phyloP scores from a whole-genome alignment of 2,329 filamentous ascomycete species.

The Claviceps sp. region DNA sequence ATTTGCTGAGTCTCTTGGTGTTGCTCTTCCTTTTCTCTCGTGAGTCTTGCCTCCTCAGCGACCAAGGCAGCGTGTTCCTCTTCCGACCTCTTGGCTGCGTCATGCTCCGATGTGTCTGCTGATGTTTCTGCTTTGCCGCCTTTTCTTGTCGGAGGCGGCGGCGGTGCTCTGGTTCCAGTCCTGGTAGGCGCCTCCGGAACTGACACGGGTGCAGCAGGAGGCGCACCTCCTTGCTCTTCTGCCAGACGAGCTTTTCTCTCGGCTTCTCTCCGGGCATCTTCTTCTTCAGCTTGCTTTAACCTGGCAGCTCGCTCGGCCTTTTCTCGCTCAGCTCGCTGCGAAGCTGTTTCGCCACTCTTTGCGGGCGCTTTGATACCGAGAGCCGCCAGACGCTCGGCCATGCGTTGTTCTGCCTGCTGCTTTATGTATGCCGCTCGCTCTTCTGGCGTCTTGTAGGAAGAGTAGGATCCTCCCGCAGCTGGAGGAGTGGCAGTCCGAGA shows the following conservation, averaged over 20 bases:
- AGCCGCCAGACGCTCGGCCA: conserved; percentile 89
- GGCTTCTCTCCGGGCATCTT: conserved; percentile 76
- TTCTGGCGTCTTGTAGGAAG: conserved; percentile 79
- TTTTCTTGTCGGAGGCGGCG: conserved; percentile 71
- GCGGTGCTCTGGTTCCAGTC: conserved; percentile 47
- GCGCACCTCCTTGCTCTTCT: conserved; percentile 52
- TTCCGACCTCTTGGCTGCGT: conserved; percentile 42
- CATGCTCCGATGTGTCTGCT: conserved; percentile 44
- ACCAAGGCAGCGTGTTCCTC: conserved; percentile 41
- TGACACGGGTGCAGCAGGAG: conserved; percentile 46
- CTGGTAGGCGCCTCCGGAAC: conserved; percentile 32
- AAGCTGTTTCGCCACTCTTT: conserved; percentile 66
- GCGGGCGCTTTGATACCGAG: conserved; percentile 76
- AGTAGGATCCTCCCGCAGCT: conserved; percentile 53
- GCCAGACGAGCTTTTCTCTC: conserved; percentile 74
- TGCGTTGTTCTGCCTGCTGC: conserved; percentile 90
- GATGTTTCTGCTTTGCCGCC: conserved; percentile 43
- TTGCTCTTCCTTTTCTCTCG: conserved; percentile 63
- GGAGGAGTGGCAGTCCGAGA: conserved; percentile 33
- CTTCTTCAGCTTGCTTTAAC: conserved; percentile 79
- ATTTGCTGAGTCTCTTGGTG: conserved; percentile 59
- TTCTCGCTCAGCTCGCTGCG: conserved; percentile 81
- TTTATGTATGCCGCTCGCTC: conserved; percentile 93
- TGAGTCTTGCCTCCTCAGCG: conserved; percentile 51
- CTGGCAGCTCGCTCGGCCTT: conserved; percentile 77